Conservation (phyloP, 441 rosid genomes). For the Gossypium schwendimanii region DNA sequence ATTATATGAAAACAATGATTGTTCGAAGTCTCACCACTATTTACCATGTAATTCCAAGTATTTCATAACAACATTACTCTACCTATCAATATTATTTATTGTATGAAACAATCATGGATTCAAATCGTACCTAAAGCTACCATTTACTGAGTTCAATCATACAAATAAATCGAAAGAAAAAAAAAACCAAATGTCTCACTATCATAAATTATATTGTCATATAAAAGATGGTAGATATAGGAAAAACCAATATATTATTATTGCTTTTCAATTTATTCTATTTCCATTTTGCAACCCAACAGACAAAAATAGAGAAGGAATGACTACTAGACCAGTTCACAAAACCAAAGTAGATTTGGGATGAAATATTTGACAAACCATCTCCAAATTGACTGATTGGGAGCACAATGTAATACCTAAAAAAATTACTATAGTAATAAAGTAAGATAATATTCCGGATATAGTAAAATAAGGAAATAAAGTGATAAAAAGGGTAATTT, state of each 20-base stretch:
- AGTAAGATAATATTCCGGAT: too few relatives aligned
- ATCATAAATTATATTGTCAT: not conserved
- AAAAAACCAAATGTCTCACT: not conserved
- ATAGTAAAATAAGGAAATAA: too few relatives aligned
- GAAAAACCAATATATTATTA: constrained; percentile 2
- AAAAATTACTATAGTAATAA: too few relatives aligned
- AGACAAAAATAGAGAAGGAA: not conserved
- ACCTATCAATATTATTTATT: too few relatives aligned
- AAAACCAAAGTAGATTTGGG: not conserved
- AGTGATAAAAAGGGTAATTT: too few relatives aligned
- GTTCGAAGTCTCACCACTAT: not conserved
- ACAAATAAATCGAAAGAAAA: not conserved
- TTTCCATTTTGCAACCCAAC: not conserved
- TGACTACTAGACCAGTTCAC: not conserved
- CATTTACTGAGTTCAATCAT: not conserved
- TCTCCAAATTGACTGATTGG: not conserved
- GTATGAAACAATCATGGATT: not conserved
- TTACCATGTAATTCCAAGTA: not conserved
- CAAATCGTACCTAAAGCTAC: not conserved
- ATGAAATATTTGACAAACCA: constrained; percentile 6
- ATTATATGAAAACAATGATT: too few relatives aligned
- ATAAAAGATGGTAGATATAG: not conserved
- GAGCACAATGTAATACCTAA: not conserved
- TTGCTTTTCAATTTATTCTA: constrained; percentile 1
- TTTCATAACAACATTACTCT: not conserved